These are phyloP conservation scores for Telopea speciosissima DNA, from an alignment of 177 flowering plant genomes.

Conservation along the genomic window DNA sequence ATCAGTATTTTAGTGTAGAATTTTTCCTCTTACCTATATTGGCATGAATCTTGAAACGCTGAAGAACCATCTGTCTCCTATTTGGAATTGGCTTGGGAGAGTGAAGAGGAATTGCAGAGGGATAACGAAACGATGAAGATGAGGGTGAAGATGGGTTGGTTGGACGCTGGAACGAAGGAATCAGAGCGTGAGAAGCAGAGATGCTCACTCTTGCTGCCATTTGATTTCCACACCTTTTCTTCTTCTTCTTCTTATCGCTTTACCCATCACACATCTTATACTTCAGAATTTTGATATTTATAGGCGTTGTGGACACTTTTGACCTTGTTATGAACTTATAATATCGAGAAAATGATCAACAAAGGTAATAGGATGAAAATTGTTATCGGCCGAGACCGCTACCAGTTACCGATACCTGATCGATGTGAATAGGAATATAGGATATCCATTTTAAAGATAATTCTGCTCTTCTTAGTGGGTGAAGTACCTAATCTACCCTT, in stretches of 20 bases:
- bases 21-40: conserved; percentile 33
- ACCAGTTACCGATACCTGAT: no score
- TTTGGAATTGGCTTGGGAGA: conserved; percentile 12
- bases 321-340: background rate
- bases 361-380: no score
- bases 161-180: no score
- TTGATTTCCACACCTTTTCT: background rate
- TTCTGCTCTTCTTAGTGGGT: no score
- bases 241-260: background rate
- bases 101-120: background rate
- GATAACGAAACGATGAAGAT: conserved; percentile 8
- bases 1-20: background rate
- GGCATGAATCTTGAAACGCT: conserved; percentile 39
- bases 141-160: conserved; percentile 3
- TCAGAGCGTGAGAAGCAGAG: conserved; percentile 18
- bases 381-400: no score
- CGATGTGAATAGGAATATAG: no score
- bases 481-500: no score
- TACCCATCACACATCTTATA: conserved; percentile 3
- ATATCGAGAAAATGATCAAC: no score
- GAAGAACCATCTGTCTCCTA: conserved; percentile 2
- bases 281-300: background rate
- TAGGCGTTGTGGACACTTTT: no score
- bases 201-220: conserved; percentile 33
- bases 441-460: no score